Evolutionary conservation across 768 basidiomycete species (phyloP).

Genomic region (Sporobolomyces phaffii): DNA sequence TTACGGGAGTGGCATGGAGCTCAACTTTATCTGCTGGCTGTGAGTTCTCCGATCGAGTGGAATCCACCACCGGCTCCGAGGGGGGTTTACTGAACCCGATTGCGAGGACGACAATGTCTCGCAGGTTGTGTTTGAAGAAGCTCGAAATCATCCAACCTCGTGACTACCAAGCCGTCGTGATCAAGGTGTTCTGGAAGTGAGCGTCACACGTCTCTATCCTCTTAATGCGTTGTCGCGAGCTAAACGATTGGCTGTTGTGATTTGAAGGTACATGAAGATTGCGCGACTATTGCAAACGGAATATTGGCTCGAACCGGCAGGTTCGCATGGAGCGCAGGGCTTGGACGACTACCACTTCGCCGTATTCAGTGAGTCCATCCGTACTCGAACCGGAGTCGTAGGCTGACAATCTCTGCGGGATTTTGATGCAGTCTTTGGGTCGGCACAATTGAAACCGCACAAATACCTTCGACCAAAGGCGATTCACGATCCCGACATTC

Average conservation of each 20-base stretch:
- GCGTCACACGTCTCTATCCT: conserved; percentile 58
- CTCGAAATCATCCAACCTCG: conserved; percentile 54
- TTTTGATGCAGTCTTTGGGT: conserved; percentile 58
- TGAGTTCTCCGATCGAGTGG: conserved; percentile 52
- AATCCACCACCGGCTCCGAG: too few relatives aligned
- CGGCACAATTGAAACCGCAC: conserved; percentile 72
- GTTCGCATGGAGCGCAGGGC: conserved; percentile 98
- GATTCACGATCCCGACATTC: conserved; percentile 82
- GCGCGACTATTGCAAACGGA: conserved; percentile 73
- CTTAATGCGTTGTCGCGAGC: too few relatives aligned
- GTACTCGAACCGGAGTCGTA: not conserved
- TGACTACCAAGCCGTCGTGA: conserved; percentile 70
- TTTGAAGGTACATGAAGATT: conserved; percentile 47
- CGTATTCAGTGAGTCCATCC: conserved; percentile 53
- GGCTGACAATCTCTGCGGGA: not conserved
- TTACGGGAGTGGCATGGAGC: conserved; percentile 99
- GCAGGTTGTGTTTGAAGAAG: conserved; percentile 71
- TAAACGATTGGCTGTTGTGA: conserved; percentile 46
- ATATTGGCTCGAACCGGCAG: conserved; percentile 94
- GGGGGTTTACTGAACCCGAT: too few relatives aligned
- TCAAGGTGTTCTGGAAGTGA: conserved; percentile 85
- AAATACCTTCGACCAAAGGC: conserved; percentile 85
- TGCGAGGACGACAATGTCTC: too few relatives aligned
- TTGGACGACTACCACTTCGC: conserved; percentile 81
- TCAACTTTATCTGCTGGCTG: conserved; percentile 97